These are phyloP conservation scores for Coprinopsis marcescibilis DNA, from an alignment of 768 basidiomycete species.

Conservation along the genomic window DNA sequence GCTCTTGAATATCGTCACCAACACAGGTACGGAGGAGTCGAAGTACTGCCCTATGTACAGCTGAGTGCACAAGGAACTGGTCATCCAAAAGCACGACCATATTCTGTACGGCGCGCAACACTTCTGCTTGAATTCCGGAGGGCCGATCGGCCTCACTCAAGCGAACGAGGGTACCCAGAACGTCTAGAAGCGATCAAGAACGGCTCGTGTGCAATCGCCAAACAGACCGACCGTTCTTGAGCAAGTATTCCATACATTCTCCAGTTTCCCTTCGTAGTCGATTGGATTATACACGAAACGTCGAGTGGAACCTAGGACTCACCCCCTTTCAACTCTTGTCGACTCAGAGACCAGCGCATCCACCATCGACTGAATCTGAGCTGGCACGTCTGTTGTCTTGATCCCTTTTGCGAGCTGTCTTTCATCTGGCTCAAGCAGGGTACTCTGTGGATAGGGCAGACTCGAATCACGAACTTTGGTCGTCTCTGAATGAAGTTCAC, in stretches of 20 bases:
- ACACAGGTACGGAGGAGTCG: constrained; percentile 81
- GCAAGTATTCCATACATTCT: constrained; percentile 82
- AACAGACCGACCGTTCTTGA: constrained; percentile 67
- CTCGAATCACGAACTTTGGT: no score
- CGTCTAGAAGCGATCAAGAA: constrained; percentile 42
- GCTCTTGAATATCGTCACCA: constrained; percentile 89
- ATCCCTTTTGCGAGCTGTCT: constrained; percentile 81
- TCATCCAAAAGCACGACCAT: constrained; percentile 91
- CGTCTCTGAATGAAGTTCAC: constrained; percentile 9
- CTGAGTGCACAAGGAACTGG: constrained; percentile 88
- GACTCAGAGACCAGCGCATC: constrained; percentile 85
- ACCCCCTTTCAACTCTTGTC: constrained; percentile 84
- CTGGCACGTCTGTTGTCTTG: constrained; percentile 73
- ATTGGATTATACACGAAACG: constrained; percentile 3
- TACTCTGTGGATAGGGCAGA: constrained; percentile 58
- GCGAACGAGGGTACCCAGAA: constrained; percentile 77
- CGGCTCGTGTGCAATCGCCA: neutral
- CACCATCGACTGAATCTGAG: constrained; percentile 70
- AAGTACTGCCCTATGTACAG: constrained; percentile 83
- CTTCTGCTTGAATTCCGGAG: constrained; percentile 86
- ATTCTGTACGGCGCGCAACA: constrained; percentile 80
- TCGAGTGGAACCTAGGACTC: constrained; percentile 20
- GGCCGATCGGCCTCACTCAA: constrained; percentile 84
- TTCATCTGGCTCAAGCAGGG: constrained; percentile 84
- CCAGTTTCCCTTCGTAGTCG: constrained; percentile 65